Evolutionary conservation across 495 filamentous ascomycete genomes (phyloP), one percentile per base, ranked within the genome.

Genomic region (Talaromyces nanjingensis): DNA sequence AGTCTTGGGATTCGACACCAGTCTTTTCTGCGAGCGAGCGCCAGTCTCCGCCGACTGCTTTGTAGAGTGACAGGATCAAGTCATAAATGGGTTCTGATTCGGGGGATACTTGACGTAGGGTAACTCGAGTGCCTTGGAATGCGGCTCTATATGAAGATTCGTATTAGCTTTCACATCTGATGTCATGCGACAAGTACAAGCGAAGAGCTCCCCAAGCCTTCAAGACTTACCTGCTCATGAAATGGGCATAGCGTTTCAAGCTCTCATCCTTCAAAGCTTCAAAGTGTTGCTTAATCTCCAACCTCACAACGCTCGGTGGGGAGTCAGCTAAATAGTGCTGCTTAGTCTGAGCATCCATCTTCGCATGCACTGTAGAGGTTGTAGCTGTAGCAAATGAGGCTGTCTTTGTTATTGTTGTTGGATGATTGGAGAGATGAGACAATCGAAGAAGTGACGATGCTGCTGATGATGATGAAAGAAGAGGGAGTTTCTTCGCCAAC

Each of bases 51-150:
- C 82, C 75, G 67, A 83, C 85, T n/a, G 81, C 73, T 57, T 85
- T 86, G 71, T 97, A 83, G 6, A 97, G 83, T 9, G 86, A 78
- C 27, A 98, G 73, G 65, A 98, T 96, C 73, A 98, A 86, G 72
- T 98, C 92, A 70, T 89, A 96, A 70, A 98, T 96, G 60, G 79
- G 74, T 74, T 97, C 93, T 9, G 90, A 91, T 76, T 98, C 94
- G 16, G 92, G 89, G 0, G 91, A 96, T 64, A 92, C 83, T 69
- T 98, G 94, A 60, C 92, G 91, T 20, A 96, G 78, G 20, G 91
- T 90, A 60, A 97, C 86, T 59, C 93, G 86, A 61, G 86, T 91
- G 25, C 94, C 94, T 49, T 89, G 85, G 63, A 93, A 92, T 5
- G 89, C 88, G 55, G 92, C 92, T 70, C 91, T 94, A 65, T 56